Evolutionary conservation across 352 stramenopile genomes (phyloP).

Genomic region (Globisporangium canariense): DNA sequence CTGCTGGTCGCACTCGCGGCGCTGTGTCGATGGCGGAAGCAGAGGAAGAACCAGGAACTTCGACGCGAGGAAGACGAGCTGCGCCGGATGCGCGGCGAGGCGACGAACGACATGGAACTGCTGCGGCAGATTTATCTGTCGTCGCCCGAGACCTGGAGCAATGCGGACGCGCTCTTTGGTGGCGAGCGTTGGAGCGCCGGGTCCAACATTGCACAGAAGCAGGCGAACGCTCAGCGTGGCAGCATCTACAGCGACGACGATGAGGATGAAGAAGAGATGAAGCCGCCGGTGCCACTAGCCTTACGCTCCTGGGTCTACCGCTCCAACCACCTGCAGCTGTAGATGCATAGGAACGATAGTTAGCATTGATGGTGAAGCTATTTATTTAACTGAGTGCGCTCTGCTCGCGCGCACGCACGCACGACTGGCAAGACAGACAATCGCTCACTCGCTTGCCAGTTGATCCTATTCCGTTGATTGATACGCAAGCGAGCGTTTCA

Average conservation of each 20-base stretch:
- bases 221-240: not conserved
- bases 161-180: not conserved
- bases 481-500: constrained; percentile 1
- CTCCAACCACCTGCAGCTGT: constrained; percentile 10
- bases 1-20: constrained; percentile 8
- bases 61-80: constrained; percentile 32
- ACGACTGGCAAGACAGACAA: no score
- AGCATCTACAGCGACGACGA: not conserved
- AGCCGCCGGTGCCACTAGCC: not conserved
- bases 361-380: not conserved
- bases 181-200: not conserved
- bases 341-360: not conserved
- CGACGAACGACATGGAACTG: constrained; percentile 36
- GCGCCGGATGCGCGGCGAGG: constrained; percentile 36
- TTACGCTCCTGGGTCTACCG: constrained; percentile 3
- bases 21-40: constrained; percentile 11
- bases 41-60: constrained; percentile 19
- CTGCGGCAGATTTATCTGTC: constrained; percentile 42
- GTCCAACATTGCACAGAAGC: not conserved
- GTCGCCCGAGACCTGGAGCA: constrained; percentile 16
- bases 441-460: no score
- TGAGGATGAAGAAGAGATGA: not conserved
- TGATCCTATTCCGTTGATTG: not conserved
- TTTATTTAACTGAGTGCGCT: not conserved
- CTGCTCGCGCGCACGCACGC: no score